Conservation (phyloP, 2,329 filamentous ascomycete species). For the Stagonosporopsis cucurbitacearum region DNA sequence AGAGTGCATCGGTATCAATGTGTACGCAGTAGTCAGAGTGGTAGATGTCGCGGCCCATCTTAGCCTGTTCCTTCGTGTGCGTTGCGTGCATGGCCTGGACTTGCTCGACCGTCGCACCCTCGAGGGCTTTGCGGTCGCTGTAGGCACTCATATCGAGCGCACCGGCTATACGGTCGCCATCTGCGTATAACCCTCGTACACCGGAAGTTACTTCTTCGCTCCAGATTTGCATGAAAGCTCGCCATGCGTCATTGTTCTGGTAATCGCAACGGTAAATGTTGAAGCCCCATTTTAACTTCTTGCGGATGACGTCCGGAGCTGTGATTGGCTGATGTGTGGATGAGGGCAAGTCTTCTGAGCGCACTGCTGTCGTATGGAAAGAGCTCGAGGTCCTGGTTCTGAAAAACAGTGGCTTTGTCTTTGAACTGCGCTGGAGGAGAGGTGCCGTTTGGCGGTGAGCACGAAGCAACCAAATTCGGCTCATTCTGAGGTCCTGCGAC, state of each 20-base stretch:
- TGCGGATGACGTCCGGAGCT: background rate
- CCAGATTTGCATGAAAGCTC: conserved; percentile 1
- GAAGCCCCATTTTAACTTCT: conserved; percentile 1
- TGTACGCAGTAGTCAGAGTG: conserved; percentile 1
- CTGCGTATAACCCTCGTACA: background rate
- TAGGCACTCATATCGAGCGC: conserved; percentile 5
- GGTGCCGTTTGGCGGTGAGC: background rate
- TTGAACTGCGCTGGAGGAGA: background rate
- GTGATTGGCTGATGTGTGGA: background rate
- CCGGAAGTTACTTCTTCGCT: background rate
- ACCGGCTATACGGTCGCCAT: conserved; percentile 2
- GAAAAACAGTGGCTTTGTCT: background rate
- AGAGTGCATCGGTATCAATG: conserved; percentile 1
- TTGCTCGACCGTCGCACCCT: conserved; percentile 2
- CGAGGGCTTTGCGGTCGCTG: background rate
- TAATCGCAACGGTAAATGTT: conserved; percentile 4
- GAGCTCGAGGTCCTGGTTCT: background rate
- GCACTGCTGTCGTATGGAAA: background rate
- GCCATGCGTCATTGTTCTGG: background rate
- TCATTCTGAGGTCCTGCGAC: background rate
- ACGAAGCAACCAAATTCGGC: background rate
- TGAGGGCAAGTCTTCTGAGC: background rate
- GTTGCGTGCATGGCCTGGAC: conserved; percentile 5
- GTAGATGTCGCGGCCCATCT: background rate
- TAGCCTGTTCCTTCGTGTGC: conserved; percentile 4